phyloP scores from a whole-genome alignment of 768 basidiomycete species.

The Phylloporus sp. region DNA sequence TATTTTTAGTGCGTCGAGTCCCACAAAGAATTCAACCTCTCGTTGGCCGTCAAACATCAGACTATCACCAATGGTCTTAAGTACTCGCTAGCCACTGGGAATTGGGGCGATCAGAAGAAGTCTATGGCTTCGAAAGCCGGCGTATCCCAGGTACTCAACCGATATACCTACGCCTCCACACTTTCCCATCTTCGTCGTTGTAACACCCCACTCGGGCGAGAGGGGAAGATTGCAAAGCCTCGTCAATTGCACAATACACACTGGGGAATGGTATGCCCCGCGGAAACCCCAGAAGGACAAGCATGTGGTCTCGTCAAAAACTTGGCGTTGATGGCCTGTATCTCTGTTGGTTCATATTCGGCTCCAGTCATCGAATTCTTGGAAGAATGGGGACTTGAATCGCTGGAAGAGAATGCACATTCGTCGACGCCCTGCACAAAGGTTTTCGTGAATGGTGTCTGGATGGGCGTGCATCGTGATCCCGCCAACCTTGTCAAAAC shows the following conservation, averaged over 20 bases:
- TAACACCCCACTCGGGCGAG: conserved; percentile 96
- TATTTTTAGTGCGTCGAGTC: conserved; percentile 83
- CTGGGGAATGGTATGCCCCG: conserved; percentile 99
- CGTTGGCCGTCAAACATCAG: conserved; percentile 88
- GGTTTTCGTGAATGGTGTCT: conserved; percentile 98
- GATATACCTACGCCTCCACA: conserved; percentile 98
- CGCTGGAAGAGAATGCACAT: conserved; percentile 88
- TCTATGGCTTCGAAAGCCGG: conserved; percentile 97
- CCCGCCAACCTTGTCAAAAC: conserved; percentile 89
- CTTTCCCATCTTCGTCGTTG: conserved; percentile 96
- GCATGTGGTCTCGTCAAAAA: conserved; percentile 99
- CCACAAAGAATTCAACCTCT: conserved; percentile 90
- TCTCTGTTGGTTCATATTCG: conserved; percentile 94
- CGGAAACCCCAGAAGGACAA: conserved; percentile 99
- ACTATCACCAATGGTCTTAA: conserved; percentile 98
- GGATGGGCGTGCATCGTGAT: conserved; percentile 98
- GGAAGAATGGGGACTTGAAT: conserved; percentile 97
- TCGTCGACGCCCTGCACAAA: conserved; percentile 83
- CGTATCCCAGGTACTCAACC: conserved; percentile 96
- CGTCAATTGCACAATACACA: conserved; percentile 99
- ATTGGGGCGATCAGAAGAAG: conserved; percentile 99
- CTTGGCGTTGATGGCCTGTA: conserved; percentile 93
- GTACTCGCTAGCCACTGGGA: conserved; percentile 96
- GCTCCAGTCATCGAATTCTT: conserved; percentile 97
- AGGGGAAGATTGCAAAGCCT: conserved; percentile 98